phyloP scores from a whole-genome alignment of 2,329 filamentous ascomycete species.

The Cladobotryum protrusum region DNA sequence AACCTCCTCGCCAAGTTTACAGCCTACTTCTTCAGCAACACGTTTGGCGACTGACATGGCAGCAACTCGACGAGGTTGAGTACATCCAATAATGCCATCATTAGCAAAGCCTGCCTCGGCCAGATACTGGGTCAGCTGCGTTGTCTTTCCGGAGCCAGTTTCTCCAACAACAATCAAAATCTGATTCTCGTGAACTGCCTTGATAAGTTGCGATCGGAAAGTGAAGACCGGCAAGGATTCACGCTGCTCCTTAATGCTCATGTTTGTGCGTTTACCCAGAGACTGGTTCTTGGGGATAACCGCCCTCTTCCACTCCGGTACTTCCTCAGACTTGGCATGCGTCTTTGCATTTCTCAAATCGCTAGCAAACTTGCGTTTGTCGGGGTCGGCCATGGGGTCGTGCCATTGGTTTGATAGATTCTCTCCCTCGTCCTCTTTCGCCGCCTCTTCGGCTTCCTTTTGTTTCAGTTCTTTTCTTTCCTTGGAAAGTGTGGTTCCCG shows the following conservation, averaged over 20 bases:
- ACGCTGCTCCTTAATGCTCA: constrained; percentile 93
- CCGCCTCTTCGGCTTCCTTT: constrained; percentile 73
- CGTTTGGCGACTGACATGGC: constrained; percentile 97
- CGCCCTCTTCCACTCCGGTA: constrained; percentile 90
- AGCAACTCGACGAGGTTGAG: constrained; percentile 91
- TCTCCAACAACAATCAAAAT: constrained; percentile 94
- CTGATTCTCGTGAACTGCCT: constrained; percentile 82
- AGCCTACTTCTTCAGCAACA: constrained; percentile 93
- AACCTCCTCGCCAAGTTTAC: constrained; percentile 82
- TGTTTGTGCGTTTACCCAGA: constrained; percentile 76
- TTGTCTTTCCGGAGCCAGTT: constrained; percentile 95
- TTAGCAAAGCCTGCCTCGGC: constrained; percentile 88
- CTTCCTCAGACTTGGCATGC: constrained; percentile 55
- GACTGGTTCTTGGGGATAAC: constrained; percentile 74
- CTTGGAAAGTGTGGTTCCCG: constrained; percentile 79
- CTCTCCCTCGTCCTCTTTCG: constrained; percentile 69
- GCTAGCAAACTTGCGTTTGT: constrained; percentile 81
- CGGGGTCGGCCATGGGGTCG: constrained; percentile 86
- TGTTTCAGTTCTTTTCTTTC: constrained; percentile 85
- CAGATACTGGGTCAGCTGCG: constrained; percentile 90
- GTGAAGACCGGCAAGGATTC: constrained; percentile 84
- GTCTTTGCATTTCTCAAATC: constrained; percentile 68
- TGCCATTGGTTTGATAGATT: constrained; percentile 91
- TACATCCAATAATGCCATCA: constrained; percentile 87
- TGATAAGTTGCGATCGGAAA: constrained; percentile 80